Conservation (phyloP, 768 basidiomycete genomes). For the Kwoniella sp. region DNA sequence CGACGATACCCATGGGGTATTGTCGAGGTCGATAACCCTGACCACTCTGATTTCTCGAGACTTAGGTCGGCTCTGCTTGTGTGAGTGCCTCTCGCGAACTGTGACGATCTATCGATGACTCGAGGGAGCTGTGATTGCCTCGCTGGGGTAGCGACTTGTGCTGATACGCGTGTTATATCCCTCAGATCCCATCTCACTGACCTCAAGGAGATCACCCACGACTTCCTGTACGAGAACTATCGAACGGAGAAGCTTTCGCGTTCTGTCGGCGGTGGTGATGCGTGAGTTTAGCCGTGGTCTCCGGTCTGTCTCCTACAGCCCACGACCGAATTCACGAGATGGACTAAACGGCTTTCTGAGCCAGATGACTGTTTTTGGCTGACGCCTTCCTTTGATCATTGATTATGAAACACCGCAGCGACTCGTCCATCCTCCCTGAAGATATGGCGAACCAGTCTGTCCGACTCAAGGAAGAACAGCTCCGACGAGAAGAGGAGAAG, state of each 20-base stretch:
- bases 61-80: constrained; percentile 87
- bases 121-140: no score
- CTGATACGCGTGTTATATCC: not conserved
- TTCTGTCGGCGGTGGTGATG: constrained; percentile 76
- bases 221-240: constrained; percentile 86
- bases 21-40: constrained; percentile 98
- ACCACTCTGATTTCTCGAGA: constrained; percentile 97
- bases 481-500: constrained; percentile 96
- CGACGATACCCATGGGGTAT: constrained; percentile 98
- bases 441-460: constrained; percentile 96
- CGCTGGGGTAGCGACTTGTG: constrained; percentile 7
- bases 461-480: constrained; percentile 97
- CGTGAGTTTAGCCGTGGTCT: constrained; percentile 59
- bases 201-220: constrained; percentile 85
- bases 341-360: not conserved
- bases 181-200: constrained; percentile 88
- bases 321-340: not conserved
- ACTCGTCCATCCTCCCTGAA: constrained; percentile 89
- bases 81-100: constrained; percentile 75
- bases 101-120: constrained; percentile 65
- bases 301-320: no score
- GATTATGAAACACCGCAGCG: constrained; percentile 21
- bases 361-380: not conserved
- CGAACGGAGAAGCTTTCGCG: constrained; percentile 96
- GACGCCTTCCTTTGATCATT: not conserved